Evolutionary conservation across 1,284 basidiomycete species (phyloP), one percentile per base, ranked within the genome.

Genomic region (Ceratobasidium sp.): DNA sequence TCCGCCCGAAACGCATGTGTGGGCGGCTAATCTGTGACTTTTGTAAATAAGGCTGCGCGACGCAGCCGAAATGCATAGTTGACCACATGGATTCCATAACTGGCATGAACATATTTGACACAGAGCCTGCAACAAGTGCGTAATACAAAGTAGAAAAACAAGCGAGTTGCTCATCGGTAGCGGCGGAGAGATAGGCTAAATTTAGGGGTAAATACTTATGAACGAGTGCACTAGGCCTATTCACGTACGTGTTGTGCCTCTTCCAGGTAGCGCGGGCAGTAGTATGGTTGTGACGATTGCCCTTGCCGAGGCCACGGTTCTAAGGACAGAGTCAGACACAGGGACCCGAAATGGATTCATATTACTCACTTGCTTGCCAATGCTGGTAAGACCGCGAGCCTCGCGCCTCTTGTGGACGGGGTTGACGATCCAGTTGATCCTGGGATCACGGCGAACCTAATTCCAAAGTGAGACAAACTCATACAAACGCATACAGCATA

Each of bases 341-440:
- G 32, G 42, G 15, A 38, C 20, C 17, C 49, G 5, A 20, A 60
- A 57, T 38, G 32, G 31, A 65, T n/a, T 54, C 22, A 43, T 50
- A 49, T 22, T 50, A 81, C 84, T 15, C 71, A 92, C 87, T 85
- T 94, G 90, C 84, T 98, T 98, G 79, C 96, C 96, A 75, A 93
- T 89, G 78, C 90, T 89, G 77, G 97, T 99, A 76, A 99, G 94
- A 76, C 97, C 97, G 80, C 97, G 94, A 75, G 93, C 87, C 83
- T 99, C 97, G 79, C 97, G 91, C 80, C 91, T 94, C 85, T 98
- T 99, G 91, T 99, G 97, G 69, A 99, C 96, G 29, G 96, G 91
- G 82, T 96, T 95, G 79, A 86, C 85, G 83, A 99, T 99, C 96
- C 96, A 98, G 90, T 94, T 98, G 86, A 99, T 98, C 77, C 94